phyloP scores from a whole-genome alignment of 768 basidiomycete genomes.

The Auricularia sp. region DNA sequence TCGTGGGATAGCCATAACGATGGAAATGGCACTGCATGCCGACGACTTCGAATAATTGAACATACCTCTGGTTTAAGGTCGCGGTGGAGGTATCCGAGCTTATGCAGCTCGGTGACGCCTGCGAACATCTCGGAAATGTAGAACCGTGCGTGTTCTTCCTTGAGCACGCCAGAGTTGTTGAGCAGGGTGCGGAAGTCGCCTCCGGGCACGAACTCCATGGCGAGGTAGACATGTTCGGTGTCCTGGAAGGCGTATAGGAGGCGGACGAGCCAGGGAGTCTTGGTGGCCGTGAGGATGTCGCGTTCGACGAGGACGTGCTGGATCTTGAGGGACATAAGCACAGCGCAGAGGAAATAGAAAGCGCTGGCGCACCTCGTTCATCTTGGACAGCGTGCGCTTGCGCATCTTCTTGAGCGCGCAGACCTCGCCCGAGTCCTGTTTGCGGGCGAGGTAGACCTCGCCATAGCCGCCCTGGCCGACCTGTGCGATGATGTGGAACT shows the following conservation, averaged over 20 bases:
- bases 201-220: slow-evolving; percentile 98
- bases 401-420: slow-evolving; percentile 97
- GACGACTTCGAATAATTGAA: not conserved
- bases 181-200: slow-evolving; percentile 96
- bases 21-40: too few relatives aligned
- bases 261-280: slow-evolving; percentile 93
- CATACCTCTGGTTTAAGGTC: slow-evolving; percentile 94
- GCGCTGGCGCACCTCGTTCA: slow-evolving; percentile 72
- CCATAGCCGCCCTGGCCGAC: slow-evolving; percentile 99
- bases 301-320: slow-evolving; percentile 97
- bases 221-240: slow-evolving; percentile 79
- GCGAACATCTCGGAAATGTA: slow-evolving; percentile 99
- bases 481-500: slow-evolving; percentile 97
- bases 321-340: slow-evolving; percentile 41
- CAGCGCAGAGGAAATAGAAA: not conserved
- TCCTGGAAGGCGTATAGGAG: slow-evolving; percentile 98
- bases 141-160: slow-evolving; percentile 93
- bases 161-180: slow-evolving; percentile 95
- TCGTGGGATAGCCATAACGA: too few relatives aligned
- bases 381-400: slow-evolving; percentile 89
- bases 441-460: slow-evolving; percentile 91
- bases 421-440: slow-evolving; percentile 91
- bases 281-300: slow-evolving; percentile 94
- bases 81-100: slow-evolving; percentile 95
- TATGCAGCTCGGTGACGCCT: slow-evolving; percentile 87